Evolutionary conservation across 2,329 filamentous ascomycete species (phyloP), one percentile per base, ranked within the genome.

Genomic region (Botryotinia globosa): DNA sequence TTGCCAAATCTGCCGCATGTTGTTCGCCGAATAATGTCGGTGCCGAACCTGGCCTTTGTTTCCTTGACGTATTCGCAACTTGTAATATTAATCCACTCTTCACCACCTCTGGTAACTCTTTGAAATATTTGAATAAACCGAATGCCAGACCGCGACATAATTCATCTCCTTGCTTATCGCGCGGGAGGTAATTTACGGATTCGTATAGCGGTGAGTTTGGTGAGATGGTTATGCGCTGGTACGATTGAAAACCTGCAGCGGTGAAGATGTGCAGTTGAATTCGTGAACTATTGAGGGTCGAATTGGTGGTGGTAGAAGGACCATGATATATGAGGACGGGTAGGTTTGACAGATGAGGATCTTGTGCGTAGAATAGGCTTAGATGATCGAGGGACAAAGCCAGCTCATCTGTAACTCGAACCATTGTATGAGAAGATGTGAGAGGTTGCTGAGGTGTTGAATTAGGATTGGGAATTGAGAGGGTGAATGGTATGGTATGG

Each of bases 81-180:
- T 85, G 85, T 62, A 85, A 82, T 70, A 85, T 89, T 81, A 97
- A 87, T 74, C 89, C 87, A 78, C 86, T 86, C 85, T 94, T 97
- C 80, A 94, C 91, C 54, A 87, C 85, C 71, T 92, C 88, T 34
- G 94, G 90, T 69, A 99, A 86, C 83, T 98, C 95, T 74, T 89
- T 88, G 81, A 98, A 98, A 85, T 98, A 99, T 82, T 97, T 98
- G 85, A 91, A 92, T 77, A 99, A 86, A 72, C 93, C 94, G 82
- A 98, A 97, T 65, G 95, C 96, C 72, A 99, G 87, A 29, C 92
- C 96, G 63, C 96, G 91, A 83, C 92, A 97, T 76, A 97, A 87
- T 82, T 98, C 95, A 81, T 98, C 95, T 79, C 95, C 95, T 84
- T 98, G 96, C 82, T 94, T 94, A 81, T 98, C 95, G 80, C 94